Evolutionary conservation across 345 rosid species (phyloP).

Genomic region (Excoecaria cochinchinensis): DNA sequence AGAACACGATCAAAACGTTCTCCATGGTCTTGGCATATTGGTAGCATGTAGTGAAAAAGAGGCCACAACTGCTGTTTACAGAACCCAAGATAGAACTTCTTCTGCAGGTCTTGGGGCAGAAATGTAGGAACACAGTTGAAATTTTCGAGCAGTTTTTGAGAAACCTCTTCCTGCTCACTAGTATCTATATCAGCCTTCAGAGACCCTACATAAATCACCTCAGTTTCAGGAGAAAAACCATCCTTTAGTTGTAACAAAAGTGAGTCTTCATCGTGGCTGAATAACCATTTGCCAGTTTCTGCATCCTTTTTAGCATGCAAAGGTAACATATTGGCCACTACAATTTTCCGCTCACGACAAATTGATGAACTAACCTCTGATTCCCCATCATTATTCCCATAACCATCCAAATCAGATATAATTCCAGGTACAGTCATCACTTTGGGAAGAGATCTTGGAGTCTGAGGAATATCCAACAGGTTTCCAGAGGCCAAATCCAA

Average conservation of each 20-base stretch:
- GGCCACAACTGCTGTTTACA: slow-evolving; percentile 85
- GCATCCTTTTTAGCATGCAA: slow-evolving; percentile 26
- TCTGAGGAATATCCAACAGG: slow-evolving; percentile 56
- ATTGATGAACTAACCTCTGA: slow-evolving; percentile 51
- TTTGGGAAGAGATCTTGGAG: slow-evolving; percentile 64
- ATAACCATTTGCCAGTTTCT: slow-evolving; percentile 53
- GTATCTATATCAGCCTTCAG: slow-evolving; percentile 55
- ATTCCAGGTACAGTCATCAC: slow-evolving; percentile 77
- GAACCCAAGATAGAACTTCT: slow-evolving; percentile 66
- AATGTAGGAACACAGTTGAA: slow-evolving; percentile 76
- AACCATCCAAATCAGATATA: slow-evolving; percentile 56
- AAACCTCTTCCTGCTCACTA: slow-evolving; percentile 65
- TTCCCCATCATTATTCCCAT: slow-evolving; percentile 44
- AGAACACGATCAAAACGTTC: slow-evolving; percentile 67
- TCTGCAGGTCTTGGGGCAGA: slow-evolving; percentile 58
- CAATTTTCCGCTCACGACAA: slow-evolving; percentile 24
- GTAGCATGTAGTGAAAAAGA: slow-evolving; percentile 81
- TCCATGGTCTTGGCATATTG: slow-evolving; percentile 76
- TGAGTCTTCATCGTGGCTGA: slow-evolving; percentile 60
- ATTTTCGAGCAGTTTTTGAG: slow-evolving; percentile 55
- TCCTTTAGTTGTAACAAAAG: slow-evolving; percentile 57
- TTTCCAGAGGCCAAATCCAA: slow-evolving; percentile 61
- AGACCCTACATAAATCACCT: slow-evolving; percentile 67
- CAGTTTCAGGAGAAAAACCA: slow-evolving; percentile 60
- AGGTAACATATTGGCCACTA: slow-evolving; percentile 32